Base-by-base conservation (phyloP, 306 rosid genomes). In the Mimosa bimucronata region DNA sequence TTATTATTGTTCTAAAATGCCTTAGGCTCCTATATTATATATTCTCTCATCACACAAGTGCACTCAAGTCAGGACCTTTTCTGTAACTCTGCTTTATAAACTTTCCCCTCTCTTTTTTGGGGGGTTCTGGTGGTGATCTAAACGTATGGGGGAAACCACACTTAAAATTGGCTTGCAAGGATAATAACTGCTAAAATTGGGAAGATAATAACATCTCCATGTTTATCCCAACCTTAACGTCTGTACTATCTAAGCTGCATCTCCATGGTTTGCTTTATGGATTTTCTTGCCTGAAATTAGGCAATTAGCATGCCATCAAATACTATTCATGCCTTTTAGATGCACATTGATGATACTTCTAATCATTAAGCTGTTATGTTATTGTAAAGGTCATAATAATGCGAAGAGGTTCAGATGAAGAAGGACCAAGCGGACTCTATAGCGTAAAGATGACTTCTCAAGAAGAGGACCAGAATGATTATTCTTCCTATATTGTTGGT, bases 401-500 rank as follows among this genome's bases (percentile, higher is more conserved):
- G 88, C 88, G 66, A 48, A 88, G 89, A 75, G 89, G 85, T 78
- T 86, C 90, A 16, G 68, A 81, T 19, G 77, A 71, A 62, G 91
- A 80, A 68, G 93, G 88, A 74, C 68, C 71, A 53, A 86, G 79
- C 29, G 93, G 91, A 75, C 88, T 94, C 82, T 94, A 78, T 82
- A 83, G 87, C 60, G 21, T 94, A 74, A 85, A 82, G 79, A 50
- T 60, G 76, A 57, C 81, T 71, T 81, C 92, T 58, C 65, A 72
- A 69, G 75, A 86, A 26, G 84, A 21, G 65, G 88, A 86, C 45
- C 83, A 57, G 65, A 74, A 50, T 71, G 87, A 64, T 65, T 82
- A 82, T 73, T 85, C 91, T 73, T 85, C 91, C 44, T 91, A 86
- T 79, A 84, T 87, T 10, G 89, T 94, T 78, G 98, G 90, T 73